Evolutionary conservation across 2,329 filamentous ascomycete species (phyloP), one percentile per base, ranked within the genome.

Genomic region (Diplodia sapinea): DNA sequence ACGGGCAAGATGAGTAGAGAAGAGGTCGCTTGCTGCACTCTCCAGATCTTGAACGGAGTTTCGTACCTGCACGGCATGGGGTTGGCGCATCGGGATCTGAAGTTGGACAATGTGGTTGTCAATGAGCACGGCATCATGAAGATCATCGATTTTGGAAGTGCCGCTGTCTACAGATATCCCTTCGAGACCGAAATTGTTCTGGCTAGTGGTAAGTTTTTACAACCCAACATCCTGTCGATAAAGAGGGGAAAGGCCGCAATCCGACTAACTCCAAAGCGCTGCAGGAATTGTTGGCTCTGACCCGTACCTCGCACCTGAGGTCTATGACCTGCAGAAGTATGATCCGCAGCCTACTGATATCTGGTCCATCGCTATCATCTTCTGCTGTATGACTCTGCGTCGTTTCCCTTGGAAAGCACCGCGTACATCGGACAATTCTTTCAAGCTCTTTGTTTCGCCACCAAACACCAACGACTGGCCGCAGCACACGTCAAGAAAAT

Each of bases 91-190:
- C 89, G 95, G 54, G 95, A 99, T 83, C 77, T 99, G 74, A 99
- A 99, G 81, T 82, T 99, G 73, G 95, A 99, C 81, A 99, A 99
- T 73, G 95, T 99, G 23, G 95, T 99, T 33, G 94, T 99, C 69
- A 98, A 94, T 76, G 92, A 96, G 75, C 88, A 91, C 74, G 95
- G 95, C 2, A 98, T 99, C 73, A 97, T 99, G 93, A 99, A 99
- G 80, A 91, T 99, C 71, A 99, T 99, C 74, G 95, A 99, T 79
- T 99, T 99, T 80, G 95, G 95, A 31, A 98, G 94, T 81, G 94
- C 95, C 0, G 94, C 95, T 72, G 94, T 99, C 50, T 99, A 97
- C 82, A 89, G 92, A 74, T 99, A 99, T 83, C 95, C 95, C 0
- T 98, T 99, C 75, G 95, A 99, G 80, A 93, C 89, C 71, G 92